Base-by-base conservation (phyloP, 2,329 filamentous ascomycete genomes). In the Pseudogymnoascus sp. region DNA sequence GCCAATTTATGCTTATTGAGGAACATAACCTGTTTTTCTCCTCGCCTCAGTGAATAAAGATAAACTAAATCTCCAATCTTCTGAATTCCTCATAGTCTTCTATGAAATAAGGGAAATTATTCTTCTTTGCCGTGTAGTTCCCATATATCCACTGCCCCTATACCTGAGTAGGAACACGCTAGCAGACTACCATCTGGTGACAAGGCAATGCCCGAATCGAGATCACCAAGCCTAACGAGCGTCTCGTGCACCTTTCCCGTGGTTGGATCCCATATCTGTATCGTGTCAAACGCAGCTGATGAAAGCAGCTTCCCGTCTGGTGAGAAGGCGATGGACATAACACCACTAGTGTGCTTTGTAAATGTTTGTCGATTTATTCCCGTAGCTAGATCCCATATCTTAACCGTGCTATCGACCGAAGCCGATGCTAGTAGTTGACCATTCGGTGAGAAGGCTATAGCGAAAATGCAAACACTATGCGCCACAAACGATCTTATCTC, bases 381-480 rank as follows among this genome's bases (percentile, higher is more conserved):
- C 10, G 60, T 62, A 23, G 60, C 60, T 23, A 47, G 16, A 45
- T 62, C 36, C 60, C 60, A 62, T 11, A 62, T 12, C 34, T 34
- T 21, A n/a, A 42, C 21, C 7, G 60, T 62, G 36, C 16, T 18
- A 31, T 62, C 60, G 21, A n/a, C 2, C 18, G 60, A 62, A 12
- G 39, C 21, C 10, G 31, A 57, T 11, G 60, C 60, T 26, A 62
- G 34, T 34, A 47, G 12, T 23, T 23, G 10, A n/a, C 16, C 16
- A 37, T 62, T 37, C 10, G 60, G 36, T 26, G 60, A 62, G 60
- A 62, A 57, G n/a, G 40, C 60, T 12, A 51, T 40, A 34, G 8
- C 31, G 10, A 34, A 34, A 34, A 34, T 34, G 31, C 31, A 11
- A 8, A 3, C 31, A 34, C 4, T 34, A 34, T 34, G 31, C 31